Percentiles rank a stretch among this genome's conserved stretches.
Evolutionary conservation across 768 basidiomycete species (phyloP).

Genomic region (Erythrobasidium yunnanense): DNA sequence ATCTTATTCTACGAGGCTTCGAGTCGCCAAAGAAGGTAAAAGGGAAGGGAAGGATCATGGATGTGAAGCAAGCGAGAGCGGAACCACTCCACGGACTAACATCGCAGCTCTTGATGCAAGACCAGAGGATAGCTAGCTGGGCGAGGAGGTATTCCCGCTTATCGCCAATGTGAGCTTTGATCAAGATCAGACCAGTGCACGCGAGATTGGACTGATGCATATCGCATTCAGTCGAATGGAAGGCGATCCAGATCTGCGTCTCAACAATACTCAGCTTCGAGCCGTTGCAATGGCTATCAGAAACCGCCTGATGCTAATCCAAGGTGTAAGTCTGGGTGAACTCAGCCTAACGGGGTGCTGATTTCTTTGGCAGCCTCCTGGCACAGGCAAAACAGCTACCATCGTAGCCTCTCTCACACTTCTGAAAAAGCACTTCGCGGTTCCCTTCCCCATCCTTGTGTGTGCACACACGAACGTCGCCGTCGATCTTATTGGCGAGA

Average conservation of each 20-base stretch:
- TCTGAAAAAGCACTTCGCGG: slow-evolving; percentile 59
- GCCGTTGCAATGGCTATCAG: slow-evolving; percentile 14
- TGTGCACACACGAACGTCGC: slow-evolving; percentile 90
- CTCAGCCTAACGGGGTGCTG: neutral
- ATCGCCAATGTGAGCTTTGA: slow-evolving; percentile 4
- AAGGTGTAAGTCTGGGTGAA: slow-evolving; percentile 6
- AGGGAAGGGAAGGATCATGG: too few relatives aligned
- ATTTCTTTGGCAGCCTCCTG: slow-evolving; percentile 52
- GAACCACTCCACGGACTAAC: neutral
- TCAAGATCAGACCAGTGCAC: neutral
- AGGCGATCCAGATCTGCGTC: slow-evolving; percentile 13
- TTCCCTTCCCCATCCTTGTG: slow-evolving; percentile 74
- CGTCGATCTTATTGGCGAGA: slow-evolving; percentile 78
- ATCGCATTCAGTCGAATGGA: neutral
- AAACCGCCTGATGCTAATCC: slow-evolving; percentile 10
- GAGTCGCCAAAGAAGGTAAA: too few relatives aligned
- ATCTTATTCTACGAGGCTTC: neutral
- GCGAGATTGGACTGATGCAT: neutral
- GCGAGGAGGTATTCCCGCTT: neutral
- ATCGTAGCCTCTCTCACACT: slow-evolving; percentile 31
- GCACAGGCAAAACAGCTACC: slow-evolving; percentile 81
- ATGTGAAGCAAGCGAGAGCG: neutral
- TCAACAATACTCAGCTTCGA: slow-evolving; percentile 15
- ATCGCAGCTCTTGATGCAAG: slow-evolving; percentile 1
- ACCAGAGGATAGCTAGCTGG: slow-evolving; percentile 16